Evolutionary conservation across 176 grass and related monocot species (phyloP).

Genomic region (Triticum aestivum): DNA sequence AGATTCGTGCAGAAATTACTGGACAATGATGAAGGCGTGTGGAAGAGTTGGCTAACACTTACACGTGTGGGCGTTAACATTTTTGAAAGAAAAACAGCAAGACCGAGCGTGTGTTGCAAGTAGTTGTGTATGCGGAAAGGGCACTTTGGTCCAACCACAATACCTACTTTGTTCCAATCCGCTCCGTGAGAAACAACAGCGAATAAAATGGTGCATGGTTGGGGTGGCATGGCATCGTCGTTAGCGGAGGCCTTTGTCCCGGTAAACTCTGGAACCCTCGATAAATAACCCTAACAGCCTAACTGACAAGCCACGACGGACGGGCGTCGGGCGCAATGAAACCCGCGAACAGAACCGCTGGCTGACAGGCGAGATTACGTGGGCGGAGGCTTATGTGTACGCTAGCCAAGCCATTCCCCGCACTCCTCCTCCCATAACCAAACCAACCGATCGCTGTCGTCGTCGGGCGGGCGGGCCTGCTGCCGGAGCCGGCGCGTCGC

Average conservation of each 20-base stretch:
- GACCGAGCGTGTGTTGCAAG: not conserved
- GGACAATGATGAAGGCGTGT: no score
- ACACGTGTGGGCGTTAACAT: no score
- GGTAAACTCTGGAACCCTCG: not conserved
- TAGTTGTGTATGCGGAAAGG: not conserved
- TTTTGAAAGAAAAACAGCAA: no score
- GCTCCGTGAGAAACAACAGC: no score
- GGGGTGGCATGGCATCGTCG: not conserved
- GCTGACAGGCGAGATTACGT: not conserved
- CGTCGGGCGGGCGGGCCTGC: not conserved
- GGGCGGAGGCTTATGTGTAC: not conserved
- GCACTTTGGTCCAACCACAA: not conserved
- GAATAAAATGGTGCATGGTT: slow-evolving; percentile 7
- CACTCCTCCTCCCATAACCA: not conserved
- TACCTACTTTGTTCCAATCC: not conserved
- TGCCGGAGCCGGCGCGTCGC: slow-evolving; percentile 14
- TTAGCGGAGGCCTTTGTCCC: not conserved
- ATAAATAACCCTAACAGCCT: not conserved
- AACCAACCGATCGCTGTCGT: not conserved
- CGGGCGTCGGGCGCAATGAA: not conserved
- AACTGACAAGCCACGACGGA: not conserved
- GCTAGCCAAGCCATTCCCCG: not conserved
- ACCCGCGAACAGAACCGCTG: not conserved
- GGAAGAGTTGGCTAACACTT: no score
- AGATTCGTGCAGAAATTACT: no score